Evolutionary conservation across 2,329 filamentous ascomycete species (phyloP), one percentile per base, ranked within the genome.

Genomic region (Monosporascus cannonballus): DNA sequence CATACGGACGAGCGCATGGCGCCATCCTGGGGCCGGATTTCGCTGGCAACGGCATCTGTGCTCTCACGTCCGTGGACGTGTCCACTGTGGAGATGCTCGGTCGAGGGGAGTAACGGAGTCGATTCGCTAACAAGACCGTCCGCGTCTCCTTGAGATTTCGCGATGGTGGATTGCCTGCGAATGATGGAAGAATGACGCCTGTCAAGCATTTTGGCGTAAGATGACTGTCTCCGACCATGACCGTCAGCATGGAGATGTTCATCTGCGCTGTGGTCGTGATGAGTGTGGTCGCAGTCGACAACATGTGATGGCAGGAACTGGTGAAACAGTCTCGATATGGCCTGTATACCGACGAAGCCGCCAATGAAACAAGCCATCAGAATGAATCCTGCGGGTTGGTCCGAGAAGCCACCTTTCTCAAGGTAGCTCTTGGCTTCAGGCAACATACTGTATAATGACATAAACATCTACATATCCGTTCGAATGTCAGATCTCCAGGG

Each of bases 361-460:
- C 71, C 77, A 4, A 87, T 70, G 65, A 93, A 93, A 65, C 82
- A 87, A 11, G 64, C 79, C 64, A 91, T 85, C 63, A 91, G 75
- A 34, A 84, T 71, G 62, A 89, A 80, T 15, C 85, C 86, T 6
- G 92, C 89, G 2, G 72, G 67, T 56, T 85, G 81, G 3, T 89
- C 76, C 7, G 81, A 77, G 69, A 85, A 85, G 17, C 84, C 85
- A 49, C 84, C 87, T 51, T 84, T 77, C 54, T 79, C 75, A 3
- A 99, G 78, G 65, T 96, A 96, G 39, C 76, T 77, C 65, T 87
- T 91, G 2, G 93, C 85, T 20, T 89, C 90, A 9, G 93, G 93
- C 7, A 97, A 79, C 89, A 97, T 96, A 70, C 86, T 94, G 69
- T 92, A 96, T 30, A 97, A 73, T 1, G 93, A 86, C 37, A 92